Base-by-base conservation (phyloP, 2,329 filamentous ascomycete genomes). In the Aspergillus sclerotialis region DNA sequence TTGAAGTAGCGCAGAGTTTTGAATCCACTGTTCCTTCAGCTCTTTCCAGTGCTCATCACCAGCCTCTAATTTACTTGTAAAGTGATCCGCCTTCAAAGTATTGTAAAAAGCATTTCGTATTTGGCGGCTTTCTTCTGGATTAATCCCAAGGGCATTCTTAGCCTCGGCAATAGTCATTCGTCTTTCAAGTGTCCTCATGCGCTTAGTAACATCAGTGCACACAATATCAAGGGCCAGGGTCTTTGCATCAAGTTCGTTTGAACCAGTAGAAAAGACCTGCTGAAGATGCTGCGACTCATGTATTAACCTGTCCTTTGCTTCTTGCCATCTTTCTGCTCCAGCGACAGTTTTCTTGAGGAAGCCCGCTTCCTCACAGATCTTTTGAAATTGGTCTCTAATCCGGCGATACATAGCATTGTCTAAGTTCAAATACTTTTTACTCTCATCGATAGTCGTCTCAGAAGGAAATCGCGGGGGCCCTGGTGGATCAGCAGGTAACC, bases 391-490 rank as follows among this genome's bases (percentile, higher is more conserved):
- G 31, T 78, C 69, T 18, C 85, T 75, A 11, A 86, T 58, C 38
- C 75, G 63, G 19, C 70, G 71, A 55, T 92, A 92, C 27, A 74
- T 64, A 1, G 68, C 58, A 31, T 72, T 75, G 49, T 82, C 75
- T 21, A 93, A 66, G 24, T 64, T 68, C 17, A 93, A 66, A 39
- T 80, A 82, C 9, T 71, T 70, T 52, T 87, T 85, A 51, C 82
- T 81, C 59, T 90, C 83, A 44, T 85, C 81, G 38, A 92, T 75
- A 0, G 84, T 89, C 9, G 82, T 89, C 58, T 92, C 85, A 0
- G 84, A 90, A 1, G 83, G 83, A 43, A 87, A 92, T 14, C 85
- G 76, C 10, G 82, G 79, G 13, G 80, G 76, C 4, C 79, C 77
- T 1, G 79, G 73, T 5, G 77, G 76, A 52, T 85, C 81, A 24